phyloP scores from a whole-genome alignment of 257 asterid genomes.

The Solanum pinnatisectum region DNA sequence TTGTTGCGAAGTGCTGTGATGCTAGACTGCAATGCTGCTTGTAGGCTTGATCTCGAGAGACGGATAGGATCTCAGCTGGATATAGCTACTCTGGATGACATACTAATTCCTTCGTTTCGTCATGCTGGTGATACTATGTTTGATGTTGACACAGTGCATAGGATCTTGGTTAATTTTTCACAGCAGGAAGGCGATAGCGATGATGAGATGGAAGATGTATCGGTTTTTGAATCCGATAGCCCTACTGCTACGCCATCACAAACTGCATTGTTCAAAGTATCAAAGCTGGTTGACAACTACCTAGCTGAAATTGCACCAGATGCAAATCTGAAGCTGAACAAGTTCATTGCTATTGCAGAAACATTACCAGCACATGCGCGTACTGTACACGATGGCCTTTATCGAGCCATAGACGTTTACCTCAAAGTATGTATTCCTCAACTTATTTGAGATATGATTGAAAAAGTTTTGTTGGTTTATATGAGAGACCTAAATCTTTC shows the following conservation, averaged over 20 bases:
- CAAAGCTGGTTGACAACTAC: constrained; percentile 72
- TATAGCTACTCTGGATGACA: constrained; percentile 78
- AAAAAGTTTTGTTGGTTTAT: not conserved
- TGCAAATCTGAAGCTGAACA: constrained; percentile 67
- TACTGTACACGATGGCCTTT: constrained; percentile 63
- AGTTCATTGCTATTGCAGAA: constrained; percentile 82
- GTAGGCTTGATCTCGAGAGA: constrained; percentile 81
- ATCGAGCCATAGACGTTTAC: constrained; percentile 83
- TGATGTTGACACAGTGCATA: constrained; percentile 76
- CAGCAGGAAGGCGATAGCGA: constrained; percentile 71
- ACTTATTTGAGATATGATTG: not conserved
- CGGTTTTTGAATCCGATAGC: constrained; percentile 62
- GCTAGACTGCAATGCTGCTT: constrained; percentile 60
- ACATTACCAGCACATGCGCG: constrained; percentile 78
- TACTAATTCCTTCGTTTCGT: constrained; percentile 70
- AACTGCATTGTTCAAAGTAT: constrained; percentile 63
- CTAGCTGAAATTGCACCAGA: constrained; percentile 93
- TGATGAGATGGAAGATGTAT: constrained; percentile 69
- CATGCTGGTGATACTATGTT: constrained; percentile 81
- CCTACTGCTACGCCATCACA: constrained; percentile 75
- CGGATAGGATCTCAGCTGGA: constrained; percentile 77
- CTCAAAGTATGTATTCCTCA: constrained; percentile 54
- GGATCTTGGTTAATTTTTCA: constrained; percentile 64
- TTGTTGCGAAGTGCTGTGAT: constrained; percentile 64
- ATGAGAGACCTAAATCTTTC: not conserved